Base-by-base conservation (phyloP, 495 filamentous ascomycete species). In the Annulohypoxylon nitens region DNA sequence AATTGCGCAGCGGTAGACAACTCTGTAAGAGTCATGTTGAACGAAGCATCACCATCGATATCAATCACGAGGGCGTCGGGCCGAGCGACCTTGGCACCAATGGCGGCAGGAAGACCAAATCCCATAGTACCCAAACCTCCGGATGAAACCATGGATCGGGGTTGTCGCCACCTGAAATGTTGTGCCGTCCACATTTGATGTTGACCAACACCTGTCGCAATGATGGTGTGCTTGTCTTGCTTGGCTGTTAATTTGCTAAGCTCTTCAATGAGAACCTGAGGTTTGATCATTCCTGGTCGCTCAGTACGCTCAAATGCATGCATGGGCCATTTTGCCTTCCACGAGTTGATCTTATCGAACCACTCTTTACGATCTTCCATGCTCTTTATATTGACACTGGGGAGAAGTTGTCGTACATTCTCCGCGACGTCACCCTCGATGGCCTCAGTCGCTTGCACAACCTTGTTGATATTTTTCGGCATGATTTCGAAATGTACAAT, bases 161-260 rank as follows among this genome's bases (percentile, higher is more conserved):
- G 93, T 71, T 93, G 81, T 41, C 92, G 86, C 94, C 95, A 98
- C 61, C 93, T 90, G 86, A 92, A 98, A 81, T 97, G 93, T 82
- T 98, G 94, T 8, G 94, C 94, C 7, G 92, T 85, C 95, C 95
- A 97, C 95, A 98, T 98, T 83, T 97, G 95, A 79, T 98, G 95
- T 79, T 97, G 94, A 37, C 95, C 95, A 36, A 97, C 95, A 74
- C 95, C 95, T 1, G 94, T 98, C 4, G 93, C 82, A 77, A 98
- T 96, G 77, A 96, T 88, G 11, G 93, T 96, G 61, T 89, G 83
- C 10, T 95, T 84, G 78, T 97, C 96, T 64, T 90, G 88, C 71
- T 89, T 74, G 2, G 87, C 89, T 1, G 92, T 93, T 16, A 94
- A 84, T 25, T 91, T 87, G 78, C 89, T 93, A 41, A 98, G 88